Base-by-base conservation (phyloP, 495 filamentous ascomycete genomes). In the Neurospora intermedia region DNA sequence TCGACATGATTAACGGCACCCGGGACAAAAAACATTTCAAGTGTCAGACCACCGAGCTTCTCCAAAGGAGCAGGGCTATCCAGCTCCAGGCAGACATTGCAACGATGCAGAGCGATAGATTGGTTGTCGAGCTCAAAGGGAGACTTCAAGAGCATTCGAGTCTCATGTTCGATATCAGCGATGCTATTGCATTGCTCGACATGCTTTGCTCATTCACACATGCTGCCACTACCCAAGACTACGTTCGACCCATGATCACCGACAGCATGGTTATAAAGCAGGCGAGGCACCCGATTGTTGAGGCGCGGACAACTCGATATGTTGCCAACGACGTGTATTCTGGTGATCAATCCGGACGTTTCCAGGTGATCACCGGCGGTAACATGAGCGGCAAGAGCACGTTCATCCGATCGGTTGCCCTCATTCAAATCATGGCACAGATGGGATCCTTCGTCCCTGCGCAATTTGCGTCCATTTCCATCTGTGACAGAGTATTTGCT, bases 331-430 rank as follows among this genome's bases (percentile, higher is more conserved):
- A 97, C 16, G 76, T 78, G 72, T 92, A 92, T 59, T 97, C 93
- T 77, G 93, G 93, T 43, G 90, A 89, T 23, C 83, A 90, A 39
- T 89, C 92, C 73, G 87, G 86, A 42, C 89, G 95, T 9, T 94
- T 98, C 80, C 93, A 97, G 74, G 92, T 98, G 74, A 91, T 99
- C 78, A 97, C 96, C 7, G 96, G 96, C 48, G 96, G 93, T 81
- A 99, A 99, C 80, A 98, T 98, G 96, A 96, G 93, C 77, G 96
- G 96, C n/a, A 98, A 97, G 79, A 93, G 93, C 74, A 98, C 95
- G 0, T 98, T 96, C 82, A 97, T 98, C 78, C 90, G 93, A 73
- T 91, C 90, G 8, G 84, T 97, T 48, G 93, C 95, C 20, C 83
- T 99, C 11, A 90, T 95, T 80, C 87, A 90, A 39, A 87, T 99